These are phyloP conservation scores for Boletellus ananiceps DNA, from an alignment of 768 basidiomycete species.

Conservation along the genomic window DNA sequence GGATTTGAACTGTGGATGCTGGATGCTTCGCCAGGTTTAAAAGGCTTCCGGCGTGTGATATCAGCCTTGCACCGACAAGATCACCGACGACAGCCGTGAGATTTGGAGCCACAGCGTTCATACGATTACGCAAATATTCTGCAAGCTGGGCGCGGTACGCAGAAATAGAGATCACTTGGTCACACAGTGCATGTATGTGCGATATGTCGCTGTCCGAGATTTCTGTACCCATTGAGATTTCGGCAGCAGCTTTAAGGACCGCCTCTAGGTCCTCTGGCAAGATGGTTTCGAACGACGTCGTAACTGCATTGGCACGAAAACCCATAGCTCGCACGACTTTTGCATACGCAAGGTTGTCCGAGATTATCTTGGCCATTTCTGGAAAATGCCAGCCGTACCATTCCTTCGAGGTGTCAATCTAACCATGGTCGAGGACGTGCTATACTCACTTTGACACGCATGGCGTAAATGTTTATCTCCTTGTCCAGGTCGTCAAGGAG, in stretches of 20 bases:
- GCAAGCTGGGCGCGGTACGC: conserved; percentile 92
- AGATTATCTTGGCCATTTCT: conserved; percentile 97
- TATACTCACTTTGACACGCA: conserved; percentile 87
- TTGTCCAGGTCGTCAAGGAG: conserved; percentile 98
- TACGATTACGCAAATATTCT: conserved; percentile 95
- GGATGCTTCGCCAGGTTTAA: conserved; percentile 71
- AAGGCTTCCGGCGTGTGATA: conserved; percentile 70
- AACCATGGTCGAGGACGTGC: neutral
- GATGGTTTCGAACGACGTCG: conserved; percentile 82
- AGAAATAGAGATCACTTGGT: conserved; percentile 96
- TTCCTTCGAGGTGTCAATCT: conserved; percentile 53
- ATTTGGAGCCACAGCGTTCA: conserved; percentile 98
- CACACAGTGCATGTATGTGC: conserved; percentile 96
- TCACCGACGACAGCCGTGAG: conserved; percentile 81
- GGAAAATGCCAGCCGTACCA: conserved; percentile 99
- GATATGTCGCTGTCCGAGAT: conserved; percentile 94
- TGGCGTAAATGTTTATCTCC: conserved; percentile 98
- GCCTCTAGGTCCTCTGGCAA: conserved; percentile 97
- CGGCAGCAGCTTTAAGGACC: conserved; percentile 90
- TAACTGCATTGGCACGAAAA: conserved; percentile 89
- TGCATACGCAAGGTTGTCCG: conserved; percentile 95
- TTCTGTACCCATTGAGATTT: conserved; percentile 99
- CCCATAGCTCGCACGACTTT: conserved; percentile 93
- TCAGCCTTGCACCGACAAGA: conserved; percentile 69
- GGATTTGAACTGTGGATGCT: conserved; percentile 73